Conservation (phyloP, 2,329 filamentous ascomycete species). For the Trichoderma atroviride region DNA sequence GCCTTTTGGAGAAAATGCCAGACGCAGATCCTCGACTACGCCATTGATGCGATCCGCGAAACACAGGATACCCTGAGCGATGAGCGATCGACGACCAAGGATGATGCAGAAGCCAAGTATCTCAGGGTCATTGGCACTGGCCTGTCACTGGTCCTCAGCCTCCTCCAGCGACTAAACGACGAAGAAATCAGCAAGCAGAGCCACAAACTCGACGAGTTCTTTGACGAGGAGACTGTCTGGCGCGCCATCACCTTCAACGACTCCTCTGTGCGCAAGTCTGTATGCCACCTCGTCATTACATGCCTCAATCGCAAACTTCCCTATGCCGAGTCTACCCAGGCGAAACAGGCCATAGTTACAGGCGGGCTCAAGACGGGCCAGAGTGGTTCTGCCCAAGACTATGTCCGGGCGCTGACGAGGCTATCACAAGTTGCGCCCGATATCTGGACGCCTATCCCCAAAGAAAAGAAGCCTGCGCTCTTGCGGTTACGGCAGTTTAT, state of each 20-base stretch:
- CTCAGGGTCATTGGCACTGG: constrained; percentile 67
- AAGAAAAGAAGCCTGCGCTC: constrained; percentile 56
- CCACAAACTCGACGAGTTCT: constrained; percentile 64
- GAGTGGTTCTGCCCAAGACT: constrained; percentile 71
- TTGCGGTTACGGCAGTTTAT: constrained; percentile 70
- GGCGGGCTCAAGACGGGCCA: constrained; percentile 76
- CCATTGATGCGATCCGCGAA: constrained; percentile 77
- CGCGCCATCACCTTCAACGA: constrained; percentile 66
- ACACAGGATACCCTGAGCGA: constrained; percentile 83
- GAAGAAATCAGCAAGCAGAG: constrained; percentile 62
- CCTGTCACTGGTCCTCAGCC: constrained; percentile 56
- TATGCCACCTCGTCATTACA: constrained; percentile 54
- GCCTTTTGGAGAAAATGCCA: constrained; percentile 84
- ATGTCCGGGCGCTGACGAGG: constrained; percentile 65
- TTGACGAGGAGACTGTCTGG: constrained; percentile 70
- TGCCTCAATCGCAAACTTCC: constrained; percentile 54
- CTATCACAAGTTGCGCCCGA: constrained; percentile 67
- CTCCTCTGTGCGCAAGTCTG: constrained; percentile 52
- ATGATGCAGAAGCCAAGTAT: constrained; percentile 87
- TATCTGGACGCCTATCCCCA: constrained; percentile 66
- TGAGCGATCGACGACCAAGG: constrained; percentile 77
- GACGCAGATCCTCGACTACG: constrained; percentile 77
- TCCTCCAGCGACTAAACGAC: constrained; percentile 52
- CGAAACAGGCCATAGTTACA: constrained; percentile 65
- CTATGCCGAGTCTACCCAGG: constrained; percentile 52